These are phyloP conservation scores for Chalara sp. DNA, from an alignment of 2,329 filamentous ascomycete species.

Conservation along the genomic window DNA sequence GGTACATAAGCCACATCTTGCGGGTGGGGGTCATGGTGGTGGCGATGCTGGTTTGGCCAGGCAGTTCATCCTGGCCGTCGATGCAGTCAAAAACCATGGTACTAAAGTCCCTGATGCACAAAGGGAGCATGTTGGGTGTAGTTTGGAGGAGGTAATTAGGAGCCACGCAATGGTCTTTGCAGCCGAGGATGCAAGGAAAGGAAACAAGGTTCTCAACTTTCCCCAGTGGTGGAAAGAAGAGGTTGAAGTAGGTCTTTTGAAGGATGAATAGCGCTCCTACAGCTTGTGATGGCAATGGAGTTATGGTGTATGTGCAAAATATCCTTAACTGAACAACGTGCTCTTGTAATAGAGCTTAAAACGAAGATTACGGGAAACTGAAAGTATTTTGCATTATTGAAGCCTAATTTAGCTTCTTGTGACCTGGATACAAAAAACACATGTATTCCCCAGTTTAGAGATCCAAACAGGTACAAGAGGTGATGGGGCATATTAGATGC, in stretches of 20 bases:
- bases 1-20: conserved; percentile 53
- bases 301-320: no score
- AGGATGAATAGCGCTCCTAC: not conserved
- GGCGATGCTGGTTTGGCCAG: conserved; percentile 74
- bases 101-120: conserved; percentile 67
- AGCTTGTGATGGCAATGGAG: no score
- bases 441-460: no score
- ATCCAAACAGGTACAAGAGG: no score
- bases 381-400: no score
- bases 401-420: no score
- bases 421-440: no score
- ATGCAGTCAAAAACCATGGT: conserved; percentile 66
- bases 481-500: no score
- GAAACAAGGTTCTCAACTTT: conserved; percentile 68
- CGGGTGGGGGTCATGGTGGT: conserved; percentile 63
- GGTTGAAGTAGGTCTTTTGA: conserved; percentile 30
- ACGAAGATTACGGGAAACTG: no score
- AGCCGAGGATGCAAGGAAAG: conserved; percentile 75
- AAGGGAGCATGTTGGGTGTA: conserved; percentile 69
- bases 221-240: conserved; percentile 64
- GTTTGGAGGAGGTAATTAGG: conserved; percentile 77
- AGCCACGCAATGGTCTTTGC: conserved; percentile 93
- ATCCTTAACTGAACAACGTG: no score
- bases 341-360: no score
- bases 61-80: conserved; percentile 77